Evolutionary conservation across 208 protist species (phyloP), one percentile per base, ranked within the genome.

Genomic region (Trypanosoma platydactyli): DNA sequence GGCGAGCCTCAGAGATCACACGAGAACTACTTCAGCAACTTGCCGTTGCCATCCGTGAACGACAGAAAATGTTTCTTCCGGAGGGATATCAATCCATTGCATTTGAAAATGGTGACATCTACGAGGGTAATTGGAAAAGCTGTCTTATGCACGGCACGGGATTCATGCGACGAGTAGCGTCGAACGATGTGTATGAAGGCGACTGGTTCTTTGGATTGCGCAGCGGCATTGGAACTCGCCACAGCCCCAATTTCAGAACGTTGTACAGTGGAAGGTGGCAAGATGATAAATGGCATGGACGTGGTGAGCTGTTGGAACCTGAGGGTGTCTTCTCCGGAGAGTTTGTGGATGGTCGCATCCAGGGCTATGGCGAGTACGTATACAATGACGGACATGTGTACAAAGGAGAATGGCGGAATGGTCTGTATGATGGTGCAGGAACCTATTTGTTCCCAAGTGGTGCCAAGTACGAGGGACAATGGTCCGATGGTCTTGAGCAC

Each of bases 121-220:
- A 97, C 79, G 87, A 94, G 64, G 94, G 94, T 7, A 65, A 86
- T 58, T 97, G 94, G 91, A 92, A 93, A 62, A 88, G 91, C 66
- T 81, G 80, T 70, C 68, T 70, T 38, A 80, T 91, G 73, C 86
- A 97, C 78, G 94, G 94, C 48, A 87, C 77, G 16, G 94, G 94
- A 22, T 76, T 59, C 40, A 51, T 92, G 62, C 75, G 76, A 1
- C 81, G 86, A 12, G 48, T 68, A 22, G 75, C 55, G 35, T 53
- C 76, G 15, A 82, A 84, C 59, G 85, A 91, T 55, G 30, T 94
- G 15, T 97, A 97, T 70, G 91, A 96, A 57, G 94, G 94, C 42
- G 76, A 91, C 59, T 97, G 94, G 91, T 86, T 91, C 60, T 60
- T 81, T 9, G 89, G 89, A 0, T 72, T 90, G 60, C 86, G 84